Conservation (phyloP, 2,329 filamentous ascomycete species). For the Herpotrichia juniperi region DNA sequence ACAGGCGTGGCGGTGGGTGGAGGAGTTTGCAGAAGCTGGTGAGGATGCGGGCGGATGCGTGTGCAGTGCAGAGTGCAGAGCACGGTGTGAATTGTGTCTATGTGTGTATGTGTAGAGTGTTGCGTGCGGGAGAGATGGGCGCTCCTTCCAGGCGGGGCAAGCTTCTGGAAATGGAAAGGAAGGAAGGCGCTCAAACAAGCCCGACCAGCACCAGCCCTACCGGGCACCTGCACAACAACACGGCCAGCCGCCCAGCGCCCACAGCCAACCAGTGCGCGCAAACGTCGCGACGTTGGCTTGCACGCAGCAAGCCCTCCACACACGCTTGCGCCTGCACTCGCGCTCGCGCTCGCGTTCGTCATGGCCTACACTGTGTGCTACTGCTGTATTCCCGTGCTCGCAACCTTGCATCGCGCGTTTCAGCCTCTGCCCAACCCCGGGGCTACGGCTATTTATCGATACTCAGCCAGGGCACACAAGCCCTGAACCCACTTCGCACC, state of each 20-base stretch:
- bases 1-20: not conserved
- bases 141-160: no score
- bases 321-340: not conserved
- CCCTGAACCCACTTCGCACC: no score
- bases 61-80: not conserved
- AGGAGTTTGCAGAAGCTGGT: not conserved
- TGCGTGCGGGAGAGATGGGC: not conserved
- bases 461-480: not conserved
- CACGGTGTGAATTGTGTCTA: not conserved
- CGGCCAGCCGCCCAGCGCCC: no score
- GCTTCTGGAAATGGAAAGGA: no score
- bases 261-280: no score
- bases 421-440: not conserved
- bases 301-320: no score
- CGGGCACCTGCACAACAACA: no score
- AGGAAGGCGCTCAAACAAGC: no score
- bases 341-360: not conserved
- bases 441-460: not conserved
- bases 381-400: not conserved
- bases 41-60: not conserved
- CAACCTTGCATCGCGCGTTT: not conserved
- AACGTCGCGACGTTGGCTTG: no score
- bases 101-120: not conserved
- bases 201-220: no score
- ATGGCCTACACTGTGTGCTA: no score